phyloP scores from a whole-genome alignment of 1,139 yeast genomes.

The Debaryomyces udenii region DNA sequence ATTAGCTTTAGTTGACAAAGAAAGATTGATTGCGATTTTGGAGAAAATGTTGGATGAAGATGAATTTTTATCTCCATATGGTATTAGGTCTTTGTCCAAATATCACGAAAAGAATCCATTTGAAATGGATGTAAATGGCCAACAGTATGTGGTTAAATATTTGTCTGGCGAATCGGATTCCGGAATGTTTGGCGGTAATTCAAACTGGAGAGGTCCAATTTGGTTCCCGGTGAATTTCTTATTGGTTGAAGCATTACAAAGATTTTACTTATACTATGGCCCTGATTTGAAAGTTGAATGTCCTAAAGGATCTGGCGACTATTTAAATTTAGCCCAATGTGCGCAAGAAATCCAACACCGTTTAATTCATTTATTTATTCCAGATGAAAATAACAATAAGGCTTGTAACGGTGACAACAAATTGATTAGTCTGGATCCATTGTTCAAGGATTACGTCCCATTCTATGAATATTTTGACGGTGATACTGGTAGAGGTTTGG shows the following conservation, averaged over 20 bases:
- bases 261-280: conserved; percentile 90
- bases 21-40: conserved; percentile 74
- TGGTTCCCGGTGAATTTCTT: conserved; percentile 96
- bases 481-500: conserved; percentile 93
- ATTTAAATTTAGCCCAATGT: conserved; percentile 83
- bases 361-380: conserved; percentile 75
- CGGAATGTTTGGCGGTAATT: conserved; percentile 96
- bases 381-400: conserved; percentile 70
- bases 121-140: conserved; percentile 83
- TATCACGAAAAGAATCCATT: conserved; percentile 87
- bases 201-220: conserved; percentile 99
- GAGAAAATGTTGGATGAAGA: conserved; percentile 84
- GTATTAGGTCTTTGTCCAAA: conserved; percentile 88
- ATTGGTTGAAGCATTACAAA: conserved; percentile 83
- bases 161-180: conserved; percentile 94
- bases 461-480: conserved; percentile 94
- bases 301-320: conserved; percentile 85
- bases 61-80: conserved; percentile 85
- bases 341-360: conserved; percentile 93
- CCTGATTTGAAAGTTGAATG: conserved; percentile 85
- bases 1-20: conserved; percentile 80
- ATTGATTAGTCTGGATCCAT: conserved; percentile 66
- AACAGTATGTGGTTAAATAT: conserved; percentile 72
- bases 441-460: conserved; percentile 76
- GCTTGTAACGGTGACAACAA: conserved; percentile 79